Evolutionary conservation across 2,329 filamentous ascomycete genomes (phyloP).

Genomic region (Aspergillus proliferans): DNA sequence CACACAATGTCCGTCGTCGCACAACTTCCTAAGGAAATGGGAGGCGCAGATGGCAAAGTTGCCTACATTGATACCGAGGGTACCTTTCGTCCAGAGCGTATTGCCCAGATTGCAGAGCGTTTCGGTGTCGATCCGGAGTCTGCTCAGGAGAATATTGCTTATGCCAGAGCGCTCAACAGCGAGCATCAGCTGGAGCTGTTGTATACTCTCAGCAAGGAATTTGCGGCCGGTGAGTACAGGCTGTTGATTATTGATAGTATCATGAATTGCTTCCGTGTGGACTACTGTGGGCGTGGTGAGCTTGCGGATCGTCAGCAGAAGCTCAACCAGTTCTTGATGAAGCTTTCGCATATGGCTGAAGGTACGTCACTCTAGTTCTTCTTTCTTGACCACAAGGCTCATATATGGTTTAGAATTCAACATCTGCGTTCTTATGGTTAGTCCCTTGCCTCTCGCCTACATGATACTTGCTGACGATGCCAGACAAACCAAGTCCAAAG

Average conservation of each 20-base stretch:
- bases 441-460: constrained; percentile 1
- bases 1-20: constrained; percentile 64
- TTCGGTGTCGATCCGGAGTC: constrained; percentile 55
- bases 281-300: constrained; percentile 62
- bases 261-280: constrained; percentile 63
- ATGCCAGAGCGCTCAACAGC: constrained; percentile 59
- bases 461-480: neutral
- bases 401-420: constrained; percentile 54
- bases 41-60: constrained; percentile 62
- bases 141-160: constrained; percentile 62
- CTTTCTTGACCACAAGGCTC: neutral
- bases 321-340: constrained; percentile 59
- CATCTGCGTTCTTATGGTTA: constrained; percentile 56
- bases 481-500: constrained; percentile 67
- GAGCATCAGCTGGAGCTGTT: constrained; percentile 61
- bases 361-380: constrained; percentile 27
- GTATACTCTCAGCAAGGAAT: constrained; percentile 55
- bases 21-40: constrained; percentile 51
- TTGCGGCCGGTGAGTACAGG: constrained; percentile 58
- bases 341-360: constrained; percentile 60
- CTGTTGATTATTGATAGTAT: constrained; percentile 65
- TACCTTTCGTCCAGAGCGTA: constrained; percentile 62
- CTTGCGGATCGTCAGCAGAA: constrained; percentile 64
- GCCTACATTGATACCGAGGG: constrained; percentile 64
- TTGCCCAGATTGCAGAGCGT: constrained; percentile 60